Base-by-base conservation (phyloP, 371 early-diverging fungal species). In the Chytridium lagenaria region DNA sequence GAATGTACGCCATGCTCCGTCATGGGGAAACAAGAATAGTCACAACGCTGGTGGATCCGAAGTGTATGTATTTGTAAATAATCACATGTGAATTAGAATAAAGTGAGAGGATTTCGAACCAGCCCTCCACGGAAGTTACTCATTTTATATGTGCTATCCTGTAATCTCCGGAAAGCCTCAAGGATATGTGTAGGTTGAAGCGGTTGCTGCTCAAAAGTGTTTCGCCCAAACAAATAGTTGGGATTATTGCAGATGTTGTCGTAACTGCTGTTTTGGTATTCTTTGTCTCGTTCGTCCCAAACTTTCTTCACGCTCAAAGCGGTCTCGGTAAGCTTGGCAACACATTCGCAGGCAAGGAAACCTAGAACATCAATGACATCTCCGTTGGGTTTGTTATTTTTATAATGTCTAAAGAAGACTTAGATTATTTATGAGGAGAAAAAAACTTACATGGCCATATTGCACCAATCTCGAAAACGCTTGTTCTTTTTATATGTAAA, bases 351-450 rank as follows among this genome's bases (percentile, higher is more conserved):
- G 0, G 94, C 92, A 52, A 99, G 81, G 82, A 98, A 99, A 0
- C 99, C 99, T 5, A 99, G 83, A 70, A 96, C 93, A 77, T 99
- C 99, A 67, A 97, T 90, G 39, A 98, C 92, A 76, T 99, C 98
- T 75, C 92, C 94, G 77, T 91, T 94, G 15, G 97, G 92, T 75
- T 94, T 94, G 66, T 92, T 89, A 74, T 94, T 95, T 61, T 78
- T 79, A 64, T 77, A 77, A n/a, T 36, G 68, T 38, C 83, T 85
- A 67, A 7, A n/a, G 34, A 10, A 26, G 19, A 22, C 40, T 2
- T 23, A n/a, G 2, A 16, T 38, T 5, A 37, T 38, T 63, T 7
- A 30, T 26, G 52, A 5, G 16, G 7, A 61, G 12, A 5, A 52
- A 7, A 5, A 33, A 1, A 91, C 91, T 77, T 90, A 93, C 1